These are phyloP conservation scores for Lactifluus rugatus DNA, from an alignment of 768 basidiomycete species.

Conservation along the genomic window DNA sequence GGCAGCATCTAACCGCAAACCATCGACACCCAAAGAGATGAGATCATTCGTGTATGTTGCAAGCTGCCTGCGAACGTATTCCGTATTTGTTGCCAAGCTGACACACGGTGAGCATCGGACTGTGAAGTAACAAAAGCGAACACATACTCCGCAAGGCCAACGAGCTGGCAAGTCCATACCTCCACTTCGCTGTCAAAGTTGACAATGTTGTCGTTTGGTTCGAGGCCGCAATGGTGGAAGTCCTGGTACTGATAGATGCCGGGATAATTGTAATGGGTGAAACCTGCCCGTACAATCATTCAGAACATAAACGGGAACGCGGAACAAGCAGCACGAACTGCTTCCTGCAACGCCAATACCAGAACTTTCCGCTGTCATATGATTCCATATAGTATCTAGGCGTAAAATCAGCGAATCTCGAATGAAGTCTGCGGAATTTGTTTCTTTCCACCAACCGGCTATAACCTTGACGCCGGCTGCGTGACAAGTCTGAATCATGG, in stretches of 20 bases:
- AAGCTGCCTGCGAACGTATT: slow-evolving; percentile 45
- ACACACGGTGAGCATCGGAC: not conserved
- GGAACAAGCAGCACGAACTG: not conserved
- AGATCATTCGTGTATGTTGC: slow-evolving; percentile 53
- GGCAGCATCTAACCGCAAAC: slow-evolving; percentile 52
- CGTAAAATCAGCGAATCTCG: slow-evolving; percentile 19
- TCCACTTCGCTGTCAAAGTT: slow-evolving; percentile 44
- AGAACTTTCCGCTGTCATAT: slow-evolving; percentile 46
- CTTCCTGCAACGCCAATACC: slow-evolving; percentile 26
- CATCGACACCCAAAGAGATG: slow-evolving; percentile 51
- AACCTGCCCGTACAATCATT: slow-evolving; percentile 21
- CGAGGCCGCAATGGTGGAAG: slow-evolving; percentile 57
- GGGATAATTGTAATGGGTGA: slow-evolving; percentile 40
- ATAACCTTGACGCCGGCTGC: slow-evolving; percentile 33
- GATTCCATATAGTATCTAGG: slow-evolving; percentile 51
- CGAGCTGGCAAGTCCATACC: slow-evolving; percentile 37
- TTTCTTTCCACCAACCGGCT: slow-evolving; percentile 24
- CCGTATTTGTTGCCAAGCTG: slow-evolving; percentile 54
- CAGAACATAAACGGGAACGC: not conserved
- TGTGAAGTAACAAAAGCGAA: not conserved
- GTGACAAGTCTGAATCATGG: slow-evolving; percentile 33
- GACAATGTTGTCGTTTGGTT: slow-evolving; percentile 42
- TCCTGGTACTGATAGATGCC: slow-evolving; percentile 30
- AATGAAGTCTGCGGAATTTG: slow-evolving; percentile 17
- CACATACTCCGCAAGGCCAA: slow-evolving; percentile 32